Conservation (phyloP, 257 asterid species). For the Solanum commersonii region DNA sequence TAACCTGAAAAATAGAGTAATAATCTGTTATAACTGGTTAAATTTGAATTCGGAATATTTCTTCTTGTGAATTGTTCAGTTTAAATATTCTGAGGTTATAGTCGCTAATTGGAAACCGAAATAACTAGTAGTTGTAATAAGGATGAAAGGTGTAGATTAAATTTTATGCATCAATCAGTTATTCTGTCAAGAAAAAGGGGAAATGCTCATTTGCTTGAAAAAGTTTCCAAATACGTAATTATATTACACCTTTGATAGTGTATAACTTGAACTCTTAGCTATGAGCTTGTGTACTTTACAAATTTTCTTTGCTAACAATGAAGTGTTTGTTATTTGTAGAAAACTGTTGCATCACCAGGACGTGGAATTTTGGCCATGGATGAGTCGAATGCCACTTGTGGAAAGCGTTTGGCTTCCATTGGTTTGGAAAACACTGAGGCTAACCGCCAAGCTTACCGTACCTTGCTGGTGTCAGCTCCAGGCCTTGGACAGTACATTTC, state of each 20-base stretch:
- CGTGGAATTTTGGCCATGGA: slow-evolving; percentile 93
- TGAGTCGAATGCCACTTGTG: slow-evolving; percentile 89
- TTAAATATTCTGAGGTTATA: neutral
- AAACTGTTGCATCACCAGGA: slow-evolving; percentile 80
- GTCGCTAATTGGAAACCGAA: neutral
- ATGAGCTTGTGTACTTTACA: neutral
- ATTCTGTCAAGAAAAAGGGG: neutral
- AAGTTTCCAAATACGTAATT: too few species aligned
- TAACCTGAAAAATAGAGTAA: neutral
- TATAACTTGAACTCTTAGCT: neutral
- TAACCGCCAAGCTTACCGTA: slow-evolving; percentile 82
- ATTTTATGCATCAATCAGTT: neutral
- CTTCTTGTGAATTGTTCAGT: neutral
- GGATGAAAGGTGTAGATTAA: neutral
- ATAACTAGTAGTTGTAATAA: neutral
- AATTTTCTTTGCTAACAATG: neutral
- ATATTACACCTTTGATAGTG: neutral
- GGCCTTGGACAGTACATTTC: slow-evolving; percentile 83
- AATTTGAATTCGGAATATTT: neutral
- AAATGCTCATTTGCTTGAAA: too few species aligned
- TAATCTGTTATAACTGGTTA: neutral
- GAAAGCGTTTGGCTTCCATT: slow-evolving; percentile 80
- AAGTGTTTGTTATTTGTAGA: slow-evolving; percentile 28
- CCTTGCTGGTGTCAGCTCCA: slow-evolving; percentile 66
- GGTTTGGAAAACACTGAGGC: slow-evolving; percentile 96